A percentile compares a stretch with the other conserved stretches of the same genome.
These are phyloP conservation scores for Gymnopilus dilepis DNA, from an alignment of 768 basidiomycete species.

Conservation along the genomic window DNA sequence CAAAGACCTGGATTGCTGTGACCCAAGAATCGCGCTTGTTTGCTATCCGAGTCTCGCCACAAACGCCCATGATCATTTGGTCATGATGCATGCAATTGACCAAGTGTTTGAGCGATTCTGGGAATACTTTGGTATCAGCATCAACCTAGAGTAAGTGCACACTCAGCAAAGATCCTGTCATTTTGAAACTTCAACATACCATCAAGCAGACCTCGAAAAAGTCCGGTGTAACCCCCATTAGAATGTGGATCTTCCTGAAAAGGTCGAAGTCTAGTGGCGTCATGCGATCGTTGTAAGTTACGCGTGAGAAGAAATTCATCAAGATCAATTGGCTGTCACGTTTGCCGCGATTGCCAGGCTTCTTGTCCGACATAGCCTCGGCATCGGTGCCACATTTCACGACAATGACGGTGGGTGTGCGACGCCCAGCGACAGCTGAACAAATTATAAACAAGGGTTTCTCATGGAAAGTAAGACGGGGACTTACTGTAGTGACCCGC, in stretches of 20 bases:
- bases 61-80: slow-evolving; percentile 98
- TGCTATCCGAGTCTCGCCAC: slow-evolving; percentile 97
- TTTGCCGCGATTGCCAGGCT: slow-evolving; percentile 98
- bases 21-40: slow-evolving; percentile 99
- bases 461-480: slow-evolving; percentile 1
- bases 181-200: slow-evolving; percentile 56
- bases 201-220: slow-evolving; percentile 97
- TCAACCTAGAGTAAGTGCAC: slow-evolving; percentile 74
- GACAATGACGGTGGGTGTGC: slow-evolving; percentile 91
- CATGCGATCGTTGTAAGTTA: slow-evolving; percentile 99
- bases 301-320: slow-evolving; percentile 99
- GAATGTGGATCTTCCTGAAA: slow-evolving; percentile 92
- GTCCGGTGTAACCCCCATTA: slow-evolving; percentile 99
- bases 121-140: slow-evolving; percentile 96
- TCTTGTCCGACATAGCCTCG: slow-evolving; percentile 84
- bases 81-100: slow-evolving; percentile 99
- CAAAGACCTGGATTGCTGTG: slow-evolving; percentile 96
- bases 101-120: slow-evolving; percentile 85
- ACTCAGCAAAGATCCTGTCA: background rate
- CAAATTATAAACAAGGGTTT: slow-evolving; percentile 13
- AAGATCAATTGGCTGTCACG: slow-evolving; percentile 98
- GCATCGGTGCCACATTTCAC: slow-evolving; percentile 95
- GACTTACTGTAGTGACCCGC: slow-evolving; percentile 98
- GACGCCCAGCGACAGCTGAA: slow-evolving; percentile 79
- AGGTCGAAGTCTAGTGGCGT: slow-evolving; percentile 96